phyloP scores from a whole-genome alignment of 192 early-diverging fungal genomes.

The Pilobolus umbonatus region DNA sequence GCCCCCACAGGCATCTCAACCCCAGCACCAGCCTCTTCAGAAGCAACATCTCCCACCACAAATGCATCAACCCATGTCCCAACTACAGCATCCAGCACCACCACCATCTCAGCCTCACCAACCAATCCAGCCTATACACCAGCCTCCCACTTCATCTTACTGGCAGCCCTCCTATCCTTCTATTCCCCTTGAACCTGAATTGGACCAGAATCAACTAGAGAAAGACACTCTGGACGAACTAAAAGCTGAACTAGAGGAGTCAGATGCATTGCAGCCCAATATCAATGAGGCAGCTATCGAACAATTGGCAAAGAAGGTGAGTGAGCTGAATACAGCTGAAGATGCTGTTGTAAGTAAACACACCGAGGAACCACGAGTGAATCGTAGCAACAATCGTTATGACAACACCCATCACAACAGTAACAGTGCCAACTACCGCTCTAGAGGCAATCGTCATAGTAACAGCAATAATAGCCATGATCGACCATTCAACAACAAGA shows the following conservation, averaged over 20 bases:
- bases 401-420: slow-evolving; percentile 6
- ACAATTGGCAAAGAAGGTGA: slow-evolving; percentile 51
- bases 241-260: slow-evolving; percentile 10
- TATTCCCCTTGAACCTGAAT: slow-evolving; percentile 11
- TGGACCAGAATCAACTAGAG: slow-evolving; percentile 22
- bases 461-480: not conserved
- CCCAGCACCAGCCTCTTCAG: not conserved
- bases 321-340: slow-evolving; percentile 43
- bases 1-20: not conserved
- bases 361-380: not conserved
- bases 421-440: not conserved
- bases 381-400: slow-evolving; percentile 1
- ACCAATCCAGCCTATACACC: slow-evolving; percentile 15
- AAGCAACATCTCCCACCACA: slow-evolving; percentile 18
- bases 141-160: slow-evolving; percentile 2
- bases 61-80: no score
- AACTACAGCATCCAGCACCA: no score
- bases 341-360: not conserved
- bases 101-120: slow-evolving; percentile 1
- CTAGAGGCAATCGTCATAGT: not conserved
- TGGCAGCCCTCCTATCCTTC: slow-evolving; percentile 27
- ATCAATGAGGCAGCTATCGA: slow-evolving; percentile 43
- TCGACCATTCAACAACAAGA: slow-evolving; percentile 3
- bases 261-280: slow-evolving; percentile 2
- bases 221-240: slow-evolving; percentile 36